Evolutionary conservation across 2,329 filamentous ascomycete genomes (phyloP).

Genomic region (Lojkania enalia): DNA sequence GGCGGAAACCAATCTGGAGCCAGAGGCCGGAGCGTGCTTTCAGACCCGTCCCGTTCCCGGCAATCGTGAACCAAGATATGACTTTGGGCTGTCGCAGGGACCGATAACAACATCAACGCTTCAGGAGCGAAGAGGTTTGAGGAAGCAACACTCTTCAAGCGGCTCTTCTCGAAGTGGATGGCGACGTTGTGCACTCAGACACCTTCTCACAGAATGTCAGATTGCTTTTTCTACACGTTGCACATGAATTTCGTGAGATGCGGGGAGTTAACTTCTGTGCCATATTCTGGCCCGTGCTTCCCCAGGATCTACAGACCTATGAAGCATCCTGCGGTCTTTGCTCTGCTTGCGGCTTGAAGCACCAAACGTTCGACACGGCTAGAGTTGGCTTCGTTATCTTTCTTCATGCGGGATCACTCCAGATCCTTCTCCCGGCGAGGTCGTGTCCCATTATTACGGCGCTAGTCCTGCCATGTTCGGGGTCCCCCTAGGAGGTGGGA

Average conservation of each 20-base stretch:
- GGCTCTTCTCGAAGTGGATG: slow-evolving; percentile 15
- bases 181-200: neutral
- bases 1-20: slow-evolving; percentile 24
- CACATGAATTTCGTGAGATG: slow-evolving; percentile 19
- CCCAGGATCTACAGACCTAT: slow-evolving; percentile 32
- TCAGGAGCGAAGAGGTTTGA: neutral
- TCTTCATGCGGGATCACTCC: slow-evolving; percentile 5
- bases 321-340: slow-evolving; percentile 29
- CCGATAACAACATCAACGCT: neutral
- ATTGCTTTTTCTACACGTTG: slow-evolving; percentile 34
- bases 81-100: slow-evolving; percentile 1
- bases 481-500: no score
- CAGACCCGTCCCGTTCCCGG: slow-evolving; percentile 31
- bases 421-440: neutral
- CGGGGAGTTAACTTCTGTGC: slow-evolving; percentile 27
- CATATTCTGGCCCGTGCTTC: slow-evolving; percentile 26
- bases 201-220: slow-evolving; percentile 2
- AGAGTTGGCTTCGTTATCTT: slow-evolving; percentile 20
- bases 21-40: slow-evolving; percentile 38
- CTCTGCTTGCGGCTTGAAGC: slow-evolving; percentile 33
- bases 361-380: slow-evolving; percentile 31
- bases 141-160: neutral
- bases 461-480: slow-evolving; percentile 10
- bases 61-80: slow-evolving; percentile 31
- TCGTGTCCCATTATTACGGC: slow-evolving; percentile 1